Percentiles rank a stretch among this genome's conserved stretches.
These are phyloP conservation scores for Pinus albicaulis DNA, from an alignment of 75 land plant genomes.

Conservation along the genomic window DNA sequence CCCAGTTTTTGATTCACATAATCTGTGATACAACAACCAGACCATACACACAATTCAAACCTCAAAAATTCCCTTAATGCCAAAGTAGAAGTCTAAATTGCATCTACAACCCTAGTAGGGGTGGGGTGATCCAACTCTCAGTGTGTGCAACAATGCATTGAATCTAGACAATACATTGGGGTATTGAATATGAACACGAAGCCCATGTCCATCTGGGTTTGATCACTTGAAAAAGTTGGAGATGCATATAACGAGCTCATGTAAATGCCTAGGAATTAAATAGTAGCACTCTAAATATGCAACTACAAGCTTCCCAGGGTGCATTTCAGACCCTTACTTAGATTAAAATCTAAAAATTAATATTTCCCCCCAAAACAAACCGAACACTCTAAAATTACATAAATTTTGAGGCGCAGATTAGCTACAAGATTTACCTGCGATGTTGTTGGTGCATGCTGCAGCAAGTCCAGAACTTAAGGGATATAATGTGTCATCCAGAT, in stretches of 20 bases:
- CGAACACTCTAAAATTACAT: no score
- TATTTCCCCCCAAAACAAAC: no score
- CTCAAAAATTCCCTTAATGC: not conserved
- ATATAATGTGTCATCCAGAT: slow-evolving; percentile 82
- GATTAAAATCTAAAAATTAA: no score
- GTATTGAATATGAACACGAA: no score
- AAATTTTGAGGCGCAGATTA: not conserved
- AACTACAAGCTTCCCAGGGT: no score
- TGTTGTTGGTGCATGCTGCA: slow-evolving; percentile 69
- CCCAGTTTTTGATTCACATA: slow-evolving; percentile 81
- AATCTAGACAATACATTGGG: no score
- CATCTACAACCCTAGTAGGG: no score
- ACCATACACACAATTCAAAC: not conserved
- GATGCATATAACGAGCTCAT: not conserved
- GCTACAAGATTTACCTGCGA: slow-evolving; percentile 43
- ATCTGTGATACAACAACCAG: slow-evolving; percentile 22
- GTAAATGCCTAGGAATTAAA: not conserved
- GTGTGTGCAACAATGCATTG: not conserved
- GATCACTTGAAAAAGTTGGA: not conserved
- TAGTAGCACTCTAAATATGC: no score
- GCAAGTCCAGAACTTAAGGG: slow-evolving; percentile 65
- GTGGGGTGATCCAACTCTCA: not conserved
- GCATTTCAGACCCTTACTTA: no score
- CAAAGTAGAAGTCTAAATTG: not conserved
- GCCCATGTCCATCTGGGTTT: slow-evolving; percentile 51